Evolutionary conservation across 805 yeast genomes (phyloP).

Genomic region (Candida manassasensis): DNA sequence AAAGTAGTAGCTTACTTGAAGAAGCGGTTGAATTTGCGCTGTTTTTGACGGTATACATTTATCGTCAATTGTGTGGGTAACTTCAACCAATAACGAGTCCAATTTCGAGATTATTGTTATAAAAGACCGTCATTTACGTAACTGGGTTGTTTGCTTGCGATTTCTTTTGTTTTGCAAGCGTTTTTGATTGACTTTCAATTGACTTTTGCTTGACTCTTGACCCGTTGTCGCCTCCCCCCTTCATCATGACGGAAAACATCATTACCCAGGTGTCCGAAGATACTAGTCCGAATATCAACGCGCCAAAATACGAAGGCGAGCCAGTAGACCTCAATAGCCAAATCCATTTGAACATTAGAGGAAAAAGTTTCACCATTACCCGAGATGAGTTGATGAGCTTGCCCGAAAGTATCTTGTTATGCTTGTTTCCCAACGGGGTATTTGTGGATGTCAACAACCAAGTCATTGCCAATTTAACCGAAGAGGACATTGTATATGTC

Average conservation of each 20-base stretch:
- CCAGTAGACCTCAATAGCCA: slow-evolving; percentile 57
- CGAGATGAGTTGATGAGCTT: slow-evolving; percentile 86
- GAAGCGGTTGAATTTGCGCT: too few species aligned
- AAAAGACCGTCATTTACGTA: too few species aligned
- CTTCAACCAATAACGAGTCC: too few species aligned
- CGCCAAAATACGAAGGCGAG: slow-evolving; percentile 11
- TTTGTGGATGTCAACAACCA: slow-evolving; percentile 73
- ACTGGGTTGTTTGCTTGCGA: too few species aligned
- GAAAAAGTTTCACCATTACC: slow-evolving; percentile 66
- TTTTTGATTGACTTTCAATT: too few species aligned
- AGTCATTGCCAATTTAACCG: slow-evolving; percentile 73
- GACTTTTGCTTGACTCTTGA: too few species aligned
- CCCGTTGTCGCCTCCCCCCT: too few species aligned
- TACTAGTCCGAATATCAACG: slow-evolving; percentile 12
- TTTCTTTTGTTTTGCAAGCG: too few species aligned
- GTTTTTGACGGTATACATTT: too few species aligned
- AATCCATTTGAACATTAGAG: slow-evolving; percentile 76
- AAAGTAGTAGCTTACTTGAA: neutral
- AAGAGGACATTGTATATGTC: slow-evolving; percentile 73
- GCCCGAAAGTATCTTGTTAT: slow-evolving; percentile 84
- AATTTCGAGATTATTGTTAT: too few species aligned
- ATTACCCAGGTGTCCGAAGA: slow-evolving; percentile 65
- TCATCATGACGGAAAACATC: slow-evolving; percentile 42
- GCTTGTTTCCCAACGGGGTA: slow-evolving; percentile 88
- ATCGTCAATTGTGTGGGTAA: too few species aligned